Percentiles rank a stretch among this genome's conserved stretches.
phyloP scores from a whole-genome alignment of 2,329 filamentous ascomycete genomes.

The Claviceps sp. region DNA sequence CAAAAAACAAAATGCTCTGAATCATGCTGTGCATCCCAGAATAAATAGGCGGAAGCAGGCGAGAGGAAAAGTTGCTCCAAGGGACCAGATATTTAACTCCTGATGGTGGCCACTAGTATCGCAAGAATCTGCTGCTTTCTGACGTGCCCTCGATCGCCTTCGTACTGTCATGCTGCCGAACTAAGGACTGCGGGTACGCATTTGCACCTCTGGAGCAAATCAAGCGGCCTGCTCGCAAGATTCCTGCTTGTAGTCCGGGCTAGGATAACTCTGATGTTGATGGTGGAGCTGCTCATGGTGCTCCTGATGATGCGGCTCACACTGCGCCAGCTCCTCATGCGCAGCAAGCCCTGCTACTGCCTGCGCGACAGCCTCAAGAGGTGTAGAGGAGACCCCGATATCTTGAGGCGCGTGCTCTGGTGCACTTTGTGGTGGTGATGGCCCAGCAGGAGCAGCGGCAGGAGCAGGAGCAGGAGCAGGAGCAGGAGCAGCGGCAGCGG shows the following conservation, averaged over 20 bases:
- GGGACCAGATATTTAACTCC: not conserved
- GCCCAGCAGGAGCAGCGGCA: not conserved
- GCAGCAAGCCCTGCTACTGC: conserved; percentile 31
- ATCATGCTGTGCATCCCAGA: too few relatives aligned
- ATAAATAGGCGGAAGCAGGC: not conserved
- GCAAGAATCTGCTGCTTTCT: conserved; percentile 11
- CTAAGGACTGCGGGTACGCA: conserved; percentile 19
- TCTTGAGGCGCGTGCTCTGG: conserved; percentile 13
- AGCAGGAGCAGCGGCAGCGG: conserved; percentile 8
- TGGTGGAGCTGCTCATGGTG: not conserved
- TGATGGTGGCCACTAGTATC: conserved; percentile 2
- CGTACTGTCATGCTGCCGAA: conserved; percentile 23
- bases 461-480: not conserved
- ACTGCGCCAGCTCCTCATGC: conserved; percentile 23
- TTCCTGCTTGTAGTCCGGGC: conserved; percentile 23
- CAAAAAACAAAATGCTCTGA: too few relatives aligned
- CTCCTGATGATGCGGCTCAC: conserved; percentile 19
- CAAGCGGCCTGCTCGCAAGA: conserved; percentile 28
- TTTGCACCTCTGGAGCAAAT: conserved; percentile 39
- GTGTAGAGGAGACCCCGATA: conserved; percentile 20
- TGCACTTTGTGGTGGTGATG: conserved; percentile 12
- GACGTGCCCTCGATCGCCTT: conserved; percentile 20
- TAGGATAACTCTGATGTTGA: conserved; percentile 11
- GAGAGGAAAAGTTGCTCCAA: not conserved
- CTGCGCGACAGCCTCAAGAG: conserved; percentile 37